These are phyloP conservation scores for Mycena filopes DNA, from an alignment of 768 basidiomycete species.

Conservation along the genomic window DNA sequence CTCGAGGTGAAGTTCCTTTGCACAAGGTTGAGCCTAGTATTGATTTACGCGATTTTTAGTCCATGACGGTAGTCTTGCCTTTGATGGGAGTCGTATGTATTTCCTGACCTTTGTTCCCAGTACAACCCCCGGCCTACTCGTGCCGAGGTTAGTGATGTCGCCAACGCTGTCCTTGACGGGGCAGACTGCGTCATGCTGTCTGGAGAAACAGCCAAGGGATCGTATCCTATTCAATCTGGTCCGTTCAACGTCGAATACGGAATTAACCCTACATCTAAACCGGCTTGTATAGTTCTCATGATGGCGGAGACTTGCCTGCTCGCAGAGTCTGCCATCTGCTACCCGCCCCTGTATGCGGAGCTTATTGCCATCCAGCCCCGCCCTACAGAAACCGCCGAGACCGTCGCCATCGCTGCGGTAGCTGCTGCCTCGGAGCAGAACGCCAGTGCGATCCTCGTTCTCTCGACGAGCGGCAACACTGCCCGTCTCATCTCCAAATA, in stretches of 20 bases:
- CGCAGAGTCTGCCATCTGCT: slow-evolving; percentile 95
- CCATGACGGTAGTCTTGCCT: slow-evolving; percentile 83
- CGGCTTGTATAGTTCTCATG: slow-evolving; percentile 79
- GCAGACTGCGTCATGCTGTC: slow-evolving; percentile 99
- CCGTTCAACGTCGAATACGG: not conserved
- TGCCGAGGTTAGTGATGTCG: slow-evolving; percentile 98
- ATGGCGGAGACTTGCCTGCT: slow-evolving; percentile 99
- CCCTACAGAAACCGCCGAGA: slow-evolving; percentile 95
- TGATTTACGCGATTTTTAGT: slow-evolving; percentile 57
- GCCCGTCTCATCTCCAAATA: slow-evolving; percentile 97
- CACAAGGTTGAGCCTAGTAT: slow-evolving; percentile 10
- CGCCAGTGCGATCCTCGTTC: slow-evolving; percentile 93
- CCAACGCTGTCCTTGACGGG: slow-evolving; percentile 98
- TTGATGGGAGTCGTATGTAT: not conserved
- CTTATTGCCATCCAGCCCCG: slow-evolving; percentile 80
- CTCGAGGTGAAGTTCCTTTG: slow-evolving; percentile 74
- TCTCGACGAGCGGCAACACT: slow-evolving; percentile 97
- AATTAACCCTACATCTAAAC: slow-evolving; percentile 17
- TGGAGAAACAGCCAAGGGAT: slow-evolving; percentile 98
- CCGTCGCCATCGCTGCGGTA: slow-evolving; percentile 95
- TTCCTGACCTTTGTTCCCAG: slow-evolving; percentile 49
- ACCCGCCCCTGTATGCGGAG: slow-evolving; percentile 93
- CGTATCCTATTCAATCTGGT: slow-evolving; percentile 95
- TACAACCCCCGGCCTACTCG: slow-evolving; percentile 99
- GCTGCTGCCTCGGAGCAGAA: slow-evolving; percentile 95